phyloP scores from a whole-genome alignment of 2,329 filamentous ascomycete species.

The Mariannaea elegans region DNA sequence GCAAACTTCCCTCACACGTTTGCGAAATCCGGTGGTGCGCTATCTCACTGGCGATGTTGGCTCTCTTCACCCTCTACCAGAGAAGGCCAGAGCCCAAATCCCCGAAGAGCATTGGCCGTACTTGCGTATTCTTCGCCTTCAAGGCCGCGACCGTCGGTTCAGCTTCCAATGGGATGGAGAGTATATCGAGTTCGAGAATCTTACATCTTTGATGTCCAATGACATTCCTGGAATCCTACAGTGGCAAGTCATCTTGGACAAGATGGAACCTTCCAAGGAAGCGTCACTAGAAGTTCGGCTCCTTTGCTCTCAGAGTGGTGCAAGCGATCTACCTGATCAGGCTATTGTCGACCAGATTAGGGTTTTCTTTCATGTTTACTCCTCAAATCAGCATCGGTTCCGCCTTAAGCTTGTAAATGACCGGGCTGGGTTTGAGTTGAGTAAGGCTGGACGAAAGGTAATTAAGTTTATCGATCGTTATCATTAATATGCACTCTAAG shows the following conservation, averaged over 20 bases:
- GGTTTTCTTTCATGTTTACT: slow-evolving; percentile 35
- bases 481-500: not conserved
- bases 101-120: slow-evolving; percentile 34
- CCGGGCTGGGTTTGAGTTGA: slow-evolving; percentile 42
- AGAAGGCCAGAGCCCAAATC: slow-evolving; percentile 22
- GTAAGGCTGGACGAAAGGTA: slow-evolving; percentile 38
- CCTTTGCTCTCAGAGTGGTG: slow-evolving; percentile 28
- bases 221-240: slow-evolving; percentile 46
- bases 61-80: slow-evolving; percentile 48
- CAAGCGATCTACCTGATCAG: slow-evolving; percentile 10
- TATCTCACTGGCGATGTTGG: slow-evolving; percentile 55
- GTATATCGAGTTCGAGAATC: slow-evolving; percentile 48
- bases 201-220: slow-evolving; percentile 38
- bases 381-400: slow-evolving; percentile 43
- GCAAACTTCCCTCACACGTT: slow-evolving; percentile 51
- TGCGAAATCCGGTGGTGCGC: slow-evolving; percentile 54
- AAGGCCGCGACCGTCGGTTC: slow-evolving; percentile 52
- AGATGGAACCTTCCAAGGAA: slow-evolving; percentile 38
- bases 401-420: slow-evolving; percentile 46
- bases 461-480: slow-evolving; percentile 42
- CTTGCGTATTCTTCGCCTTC: slow-evolving; percentile 47
- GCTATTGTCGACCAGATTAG: slow-evolving; percentile 32
- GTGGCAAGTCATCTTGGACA: slow-evolving; percentile 53
- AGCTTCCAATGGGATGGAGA: slow-evolving; percentile 53
- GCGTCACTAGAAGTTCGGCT: slow-evolving; percentile 38